Evolutionary conservation across 345 rosid species (phyloP).

Genomic region (Syzygium jambos): DNA sequence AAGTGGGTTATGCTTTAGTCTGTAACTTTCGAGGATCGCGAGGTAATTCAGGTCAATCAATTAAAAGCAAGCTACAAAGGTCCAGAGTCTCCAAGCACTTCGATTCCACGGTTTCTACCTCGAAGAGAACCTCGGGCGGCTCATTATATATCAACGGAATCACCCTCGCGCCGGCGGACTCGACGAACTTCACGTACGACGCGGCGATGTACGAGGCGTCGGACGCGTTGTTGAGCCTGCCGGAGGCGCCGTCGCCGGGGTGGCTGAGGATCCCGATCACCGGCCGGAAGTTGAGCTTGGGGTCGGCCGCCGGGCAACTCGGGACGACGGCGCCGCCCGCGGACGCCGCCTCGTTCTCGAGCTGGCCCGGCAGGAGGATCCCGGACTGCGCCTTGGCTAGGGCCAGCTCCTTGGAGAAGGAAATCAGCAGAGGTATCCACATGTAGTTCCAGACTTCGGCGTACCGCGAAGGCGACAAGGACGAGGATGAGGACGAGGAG

Average conservation of each 20-base stretch:
- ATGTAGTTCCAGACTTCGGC: slow-evolving; percentile 37
- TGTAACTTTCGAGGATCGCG: neutral
- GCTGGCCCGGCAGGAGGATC: slow-evolving; percentile 43
- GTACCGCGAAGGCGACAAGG: neutral
- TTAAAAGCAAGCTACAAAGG: neutral
- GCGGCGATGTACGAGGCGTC: slow-evolving; percentile 63
- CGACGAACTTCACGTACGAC: slow-evolving; percentile 84
- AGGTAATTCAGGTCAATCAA: neutral
- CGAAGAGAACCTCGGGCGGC: slow-evolving; percentile 45
- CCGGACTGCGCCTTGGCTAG: slow-evolving; percentile 21
- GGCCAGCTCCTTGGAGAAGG: slow-evolving; percentile 34
- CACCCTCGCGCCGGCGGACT: slow-evolving; percentile 87
- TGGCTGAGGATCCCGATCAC: slow-evolving; percentile 76
- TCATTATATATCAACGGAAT: slow-evolving; percentile 80
- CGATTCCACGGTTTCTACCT: slow-evolving; percentile 30
- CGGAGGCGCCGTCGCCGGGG: slow-evolving; percentile 91
- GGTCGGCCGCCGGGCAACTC: slow-evolving; percentile 39
- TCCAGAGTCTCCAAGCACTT: neutral
- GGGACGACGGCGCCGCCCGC: neutral
- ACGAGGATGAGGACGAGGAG: slow-evolving; percentile 11
- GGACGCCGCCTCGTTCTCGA: neutral
- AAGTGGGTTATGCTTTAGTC: neutral
- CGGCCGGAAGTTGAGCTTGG: slow-evolving; percentile 60
- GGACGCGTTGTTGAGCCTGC: slow-evolving; percentile 50
- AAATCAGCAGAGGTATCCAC: slow-evolving; percentile 35